phyloP scores from a whole-genome alignment of 2,329 filamentous ascomycete species.

The Ilyonectria robusta region DNA sequence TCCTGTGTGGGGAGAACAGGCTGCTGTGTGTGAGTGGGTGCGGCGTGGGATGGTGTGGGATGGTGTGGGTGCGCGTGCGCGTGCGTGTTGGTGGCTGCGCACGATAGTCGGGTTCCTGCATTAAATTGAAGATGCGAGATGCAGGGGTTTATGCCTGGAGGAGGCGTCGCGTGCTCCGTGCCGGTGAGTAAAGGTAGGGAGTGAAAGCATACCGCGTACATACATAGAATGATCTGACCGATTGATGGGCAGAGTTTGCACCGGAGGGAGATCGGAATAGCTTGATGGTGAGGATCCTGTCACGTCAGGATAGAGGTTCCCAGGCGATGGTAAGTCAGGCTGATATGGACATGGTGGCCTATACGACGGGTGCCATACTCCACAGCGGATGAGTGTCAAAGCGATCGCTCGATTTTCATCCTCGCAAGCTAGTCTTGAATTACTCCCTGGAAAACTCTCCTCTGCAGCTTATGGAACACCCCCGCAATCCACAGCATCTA shows the following conservation, averaged over 20 bases:
- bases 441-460: neutral
- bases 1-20: slow-evolving; percentile 5
- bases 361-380: neutral
- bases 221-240: slow-evolving; percentile 22
- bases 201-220: neutral
- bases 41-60: slow-evolving; percentile 6
- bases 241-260: slow-evolving; percentile 23
- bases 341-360: slow-evolving; percentile 6
- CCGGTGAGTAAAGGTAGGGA: slow-evolving; percentile 2
- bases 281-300: slow-evolving; percentile 9
- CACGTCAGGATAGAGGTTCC: neutral
- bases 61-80: neutral
- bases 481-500: neutral
- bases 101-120: slow-evolving; percentile 45
- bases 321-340: slow-evolving; percentile 4
- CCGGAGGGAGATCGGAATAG: neutral
- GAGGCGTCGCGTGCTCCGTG: slow-evolving; percentile 27
- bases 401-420: neutral
- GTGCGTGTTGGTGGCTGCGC: slow-evolving; percentile 27
- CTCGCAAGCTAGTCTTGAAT: neutral
- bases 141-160: slow-evolving; percentile 33
- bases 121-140: slow-evolving; percentile 34
- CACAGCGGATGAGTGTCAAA: slow-evolving; percentile 4
- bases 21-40: slow-evolving; percentile 15
- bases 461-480: neutral